A percentile compares a stretch with the other conserved stretches of the same genome.
Evolutionary conservation across 2,329 filamentous ascomycete genomes (phyloP).

Genomic region (Nannizzia gypsea): DNA sequence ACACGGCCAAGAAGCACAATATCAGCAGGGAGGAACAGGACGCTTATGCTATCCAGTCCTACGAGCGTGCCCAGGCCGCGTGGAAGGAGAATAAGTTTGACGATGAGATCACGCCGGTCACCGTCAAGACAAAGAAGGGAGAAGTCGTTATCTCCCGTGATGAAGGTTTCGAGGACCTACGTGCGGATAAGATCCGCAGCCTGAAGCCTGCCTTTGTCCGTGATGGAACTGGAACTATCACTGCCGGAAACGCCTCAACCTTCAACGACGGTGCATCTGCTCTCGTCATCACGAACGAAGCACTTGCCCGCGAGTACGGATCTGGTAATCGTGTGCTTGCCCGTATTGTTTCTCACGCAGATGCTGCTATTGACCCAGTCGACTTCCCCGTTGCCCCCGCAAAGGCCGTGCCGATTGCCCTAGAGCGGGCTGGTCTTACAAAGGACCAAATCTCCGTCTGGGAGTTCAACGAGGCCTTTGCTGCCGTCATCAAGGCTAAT

Average conservation of each 20-base stretch:
- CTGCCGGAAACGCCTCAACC: conserved; percentile 85
- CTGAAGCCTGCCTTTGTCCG: conserved; percentile 85
- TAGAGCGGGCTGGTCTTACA: conserved; percentile 78
- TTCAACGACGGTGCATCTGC: conserved; percentile 93
- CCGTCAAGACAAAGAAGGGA: conserved; percentile 72
- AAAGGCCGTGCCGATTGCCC: conserved; percentile 80
- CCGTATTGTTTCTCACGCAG: conserved; percentile 70
- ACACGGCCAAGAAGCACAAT: conserved; percentile 75
- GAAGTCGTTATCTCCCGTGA: conserved; percentile 68
- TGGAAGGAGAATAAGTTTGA: conserved; percentile 75
- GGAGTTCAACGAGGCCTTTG: conserved; percentile 99
- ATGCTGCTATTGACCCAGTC: conserved; percentile 80
- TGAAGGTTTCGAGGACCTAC: conserved; percentile 79
- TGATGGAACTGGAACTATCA: conserved; percentile 79
- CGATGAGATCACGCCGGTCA: conserved; percentile 83
- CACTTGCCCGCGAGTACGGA: conserved; percentile 69
- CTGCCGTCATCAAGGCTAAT: conserved; percentile 88
- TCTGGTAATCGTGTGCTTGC: conserved; percentile 70
- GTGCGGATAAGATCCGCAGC: conserved; percentile 71
- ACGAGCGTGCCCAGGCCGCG: conserved; percentile 77
- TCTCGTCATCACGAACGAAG: conserved; percentile 70
- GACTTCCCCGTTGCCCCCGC: conserved; percentile 91
- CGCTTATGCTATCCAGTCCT: conserved; percentile 77
- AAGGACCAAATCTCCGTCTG: conserved; percentile 86
- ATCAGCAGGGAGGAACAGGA: conserved; percentile 82